Evolutionary conservation across 495 filamentous ascomycete genomes (phyloP).

Genomic region (Annulohypoxylon moriforme): DNA sequence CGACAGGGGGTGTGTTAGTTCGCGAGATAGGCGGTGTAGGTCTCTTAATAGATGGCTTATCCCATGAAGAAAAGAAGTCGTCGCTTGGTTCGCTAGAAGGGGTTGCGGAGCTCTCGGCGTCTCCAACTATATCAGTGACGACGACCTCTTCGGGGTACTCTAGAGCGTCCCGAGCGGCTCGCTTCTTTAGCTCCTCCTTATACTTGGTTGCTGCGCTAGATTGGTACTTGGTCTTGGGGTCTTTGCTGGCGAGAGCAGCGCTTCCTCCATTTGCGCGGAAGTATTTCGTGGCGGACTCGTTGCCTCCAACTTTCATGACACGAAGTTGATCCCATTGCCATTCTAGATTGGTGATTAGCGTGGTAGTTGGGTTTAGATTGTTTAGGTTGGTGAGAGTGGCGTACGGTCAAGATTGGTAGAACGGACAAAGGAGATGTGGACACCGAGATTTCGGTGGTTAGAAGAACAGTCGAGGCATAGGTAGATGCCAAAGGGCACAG

Average conservation of each 20-base stretch:
- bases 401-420: conserved; percentile 98
- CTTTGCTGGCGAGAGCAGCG: conserved; percentile 93
- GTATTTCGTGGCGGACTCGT: conserved; percentile 97
- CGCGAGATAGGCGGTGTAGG: conserved; percentile 94
- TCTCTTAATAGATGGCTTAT: conserved; percentile 96
- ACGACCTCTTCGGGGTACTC: conserved; percentile 90
- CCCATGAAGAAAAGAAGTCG: conserved; percentile 99
- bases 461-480: conserved; percentile 97
- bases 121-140: conserved; percentile 77
- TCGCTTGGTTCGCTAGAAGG: conserved; percentile 82
- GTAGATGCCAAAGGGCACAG: conserved; percentile 96
- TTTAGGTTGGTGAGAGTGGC: conserved; percentile 48
- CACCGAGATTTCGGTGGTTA: conserved; percentile 89
- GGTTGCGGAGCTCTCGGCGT: conserved; percentile 73
- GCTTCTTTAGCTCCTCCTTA: conserved; percentile 90
- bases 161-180: conserved; percentile 81
- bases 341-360: conserved; percentile 65
- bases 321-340: conserved; percentile 99
- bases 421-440: conserved; percentile 97
- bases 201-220: conserved; percentile 91
- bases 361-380: background rate
- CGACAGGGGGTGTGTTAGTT: conserved; percentile 85
- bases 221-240: conserved; percentile 95
- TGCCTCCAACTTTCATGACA: conserved; percentile 98
- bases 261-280: conserved; percentile 96